Percentiles rank a stretch among this genome's conserved stretches.
phyloP scores from a whole-genome alignment of 1,139 yeast genomes.

The Lodderomyces theae region DNA sequence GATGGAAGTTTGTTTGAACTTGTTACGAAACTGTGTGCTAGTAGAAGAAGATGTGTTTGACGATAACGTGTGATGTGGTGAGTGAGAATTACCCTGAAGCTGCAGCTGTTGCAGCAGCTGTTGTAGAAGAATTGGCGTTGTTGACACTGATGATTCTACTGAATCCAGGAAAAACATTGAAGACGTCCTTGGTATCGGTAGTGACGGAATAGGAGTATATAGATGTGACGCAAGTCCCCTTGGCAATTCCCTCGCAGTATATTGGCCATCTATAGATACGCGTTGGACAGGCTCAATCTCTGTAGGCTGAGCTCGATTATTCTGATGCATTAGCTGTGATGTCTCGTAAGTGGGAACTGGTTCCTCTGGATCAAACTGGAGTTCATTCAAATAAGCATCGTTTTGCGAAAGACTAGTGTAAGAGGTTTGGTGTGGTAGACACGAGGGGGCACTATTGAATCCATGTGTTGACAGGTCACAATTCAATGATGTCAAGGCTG shows the following conservation, averaged over 20 bases:
- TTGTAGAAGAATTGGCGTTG: slow-evolving; percentile 2
- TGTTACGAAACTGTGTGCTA: neutral
- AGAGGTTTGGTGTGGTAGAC: slow-evolving; percentile 1
- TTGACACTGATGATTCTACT: slow-evolving; percentile 8
- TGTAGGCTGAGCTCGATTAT: neutral
- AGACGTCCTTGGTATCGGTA: slow-evolving; percentile 13
- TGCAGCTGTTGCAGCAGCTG: neutral
- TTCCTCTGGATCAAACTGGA: slow-evolving; percentile 3
- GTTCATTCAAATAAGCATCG: neutral
- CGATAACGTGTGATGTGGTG: neutral
- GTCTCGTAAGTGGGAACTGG: slow-evolving; percentile 38
- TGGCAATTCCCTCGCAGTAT: neutral
- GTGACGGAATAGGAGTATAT: slow-evolving; percentile 15
- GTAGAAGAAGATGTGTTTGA: neutral
- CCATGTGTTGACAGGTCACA: slow-evolving; percentile 1
- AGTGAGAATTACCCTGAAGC: neutral
- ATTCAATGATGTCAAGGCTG: neutral
- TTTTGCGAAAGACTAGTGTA: neutral
- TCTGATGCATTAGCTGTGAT: slow-evolving; percentile 37
- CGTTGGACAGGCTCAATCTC: too few relatives aligned
- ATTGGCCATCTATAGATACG: too few relatives aligned
- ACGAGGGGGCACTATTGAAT: neutral
- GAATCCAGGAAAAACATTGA: slow-evolving; percentile 13
- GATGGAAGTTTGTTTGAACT: slow-evolving; percentile 19
- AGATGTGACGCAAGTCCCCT: slow-evolving; percentile 7